Percentiles rank a stretch among this genome's conserved stretches.
Conservation (phyloP, 768 basidiomycete genomes). For the Termitomyces sp. region DNA sequence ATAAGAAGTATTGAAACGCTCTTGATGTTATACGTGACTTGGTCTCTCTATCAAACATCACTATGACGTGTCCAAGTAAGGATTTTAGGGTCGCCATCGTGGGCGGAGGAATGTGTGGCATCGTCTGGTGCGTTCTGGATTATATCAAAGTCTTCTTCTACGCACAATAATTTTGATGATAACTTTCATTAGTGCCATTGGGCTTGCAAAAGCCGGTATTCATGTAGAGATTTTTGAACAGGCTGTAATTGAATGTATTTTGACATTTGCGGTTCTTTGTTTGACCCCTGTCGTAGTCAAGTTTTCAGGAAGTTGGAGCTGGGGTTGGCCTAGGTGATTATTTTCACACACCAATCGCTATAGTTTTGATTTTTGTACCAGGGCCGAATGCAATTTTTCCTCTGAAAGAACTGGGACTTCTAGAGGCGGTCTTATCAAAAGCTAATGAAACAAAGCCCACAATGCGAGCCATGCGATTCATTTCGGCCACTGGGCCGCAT, state of each 20-base stretch:
- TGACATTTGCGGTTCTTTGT: not conserved
- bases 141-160: not conserved
- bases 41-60: not conserved
- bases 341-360: not conserved
- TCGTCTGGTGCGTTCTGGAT: slow-evolving; percentile 29
- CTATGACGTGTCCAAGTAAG: slow-evolving; percentile 18
- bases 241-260: slow-evolving; percentile 24
- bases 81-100: slow-evolving; percentile 46
- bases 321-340: slow-evolving; percentile 42
- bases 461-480: slow-evolving; percentile 29
- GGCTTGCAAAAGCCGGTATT: slow-evolving; percentile 35
- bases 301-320: slow-evolving; percentile 50
- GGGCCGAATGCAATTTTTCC: slow-evolving; percentile 47
- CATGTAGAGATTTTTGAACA: slow-evolving; percentile 47
- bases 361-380: slow-evolving; percentile 10
- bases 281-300: slow-evolving; percentile 23
- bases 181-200: slow-evolving; percentile 30
- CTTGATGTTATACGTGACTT: not conserved
- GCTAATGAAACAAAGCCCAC: slow-evolving; percentile 27
- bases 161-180: not conserved
- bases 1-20: not conserved
- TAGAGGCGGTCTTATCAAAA: slow-evolving; percentile 33
- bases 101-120: slow-evolving; percentile 51
- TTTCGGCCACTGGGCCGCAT: slow-evolving; percentile 36
- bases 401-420: slow-evolving; percentile 35